These are phyloP conservation scores for Podospora conica DNA, from an alignment of 495 filamentous ascomycete species.

Conservation along the genomic window DNA sequence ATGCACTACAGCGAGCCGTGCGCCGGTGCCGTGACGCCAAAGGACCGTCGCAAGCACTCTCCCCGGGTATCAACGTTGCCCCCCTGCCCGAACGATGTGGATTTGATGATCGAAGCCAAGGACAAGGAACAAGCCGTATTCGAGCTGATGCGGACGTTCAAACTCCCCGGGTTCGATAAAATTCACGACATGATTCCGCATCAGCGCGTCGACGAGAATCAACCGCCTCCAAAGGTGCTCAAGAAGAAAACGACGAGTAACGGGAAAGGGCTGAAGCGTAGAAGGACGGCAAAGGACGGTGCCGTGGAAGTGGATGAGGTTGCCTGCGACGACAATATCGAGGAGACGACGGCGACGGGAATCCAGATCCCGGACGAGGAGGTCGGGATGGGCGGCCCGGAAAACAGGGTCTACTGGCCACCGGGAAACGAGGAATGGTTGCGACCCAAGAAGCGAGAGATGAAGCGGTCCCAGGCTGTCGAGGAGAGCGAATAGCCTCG, in stretches of 20 bases:
- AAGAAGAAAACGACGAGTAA: conserved; percentile 40
- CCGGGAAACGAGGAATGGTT: conserved; percentile 86
- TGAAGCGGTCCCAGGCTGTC: conserved; percentile 38
- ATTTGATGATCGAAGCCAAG: conserved; percentile 98
- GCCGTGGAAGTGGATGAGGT: conserved; percentile 36
- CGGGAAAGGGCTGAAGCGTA: conserved; percentile 16
- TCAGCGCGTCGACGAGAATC: conserved; percentile 72
- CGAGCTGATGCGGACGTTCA: conserved; percentile 83
- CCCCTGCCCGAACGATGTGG: conserved; percentile 75
- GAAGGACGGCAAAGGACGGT: conserved; percentile 22
- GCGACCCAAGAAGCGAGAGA: conserved; percentile 64
- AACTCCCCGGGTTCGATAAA: conserved; percentile 66
- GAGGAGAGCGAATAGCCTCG: conserved; percentile 2
- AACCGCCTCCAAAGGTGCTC: conserved; percentile 46
- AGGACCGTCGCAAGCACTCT: conserved; percentile 77
- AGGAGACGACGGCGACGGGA: conserved; percentile 27
- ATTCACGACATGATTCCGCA: conserved; percentile 77
- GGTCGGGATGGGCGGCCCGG: conserved; percentile 78
- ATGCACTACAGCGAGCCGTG: conserved; percentile 92
- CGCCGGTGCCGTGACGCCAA: conserved; percentile 63
- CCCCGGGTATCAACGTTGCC: conserved; percentile 71
- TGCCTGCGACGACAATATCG: conserved; percentile 38
- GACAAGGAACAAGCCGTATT: conserved; percentile 98
- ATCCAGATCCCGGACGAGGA: conserved; percentile 60
- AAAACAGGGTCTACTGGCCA: conserved; percentile 90